Evolutionary conservation across 495 filamentous ascomycete genomes (phyloP), one percentile per base, ranked within the genome.

Genomic region (Corynascus novoguineensis): DNA sequence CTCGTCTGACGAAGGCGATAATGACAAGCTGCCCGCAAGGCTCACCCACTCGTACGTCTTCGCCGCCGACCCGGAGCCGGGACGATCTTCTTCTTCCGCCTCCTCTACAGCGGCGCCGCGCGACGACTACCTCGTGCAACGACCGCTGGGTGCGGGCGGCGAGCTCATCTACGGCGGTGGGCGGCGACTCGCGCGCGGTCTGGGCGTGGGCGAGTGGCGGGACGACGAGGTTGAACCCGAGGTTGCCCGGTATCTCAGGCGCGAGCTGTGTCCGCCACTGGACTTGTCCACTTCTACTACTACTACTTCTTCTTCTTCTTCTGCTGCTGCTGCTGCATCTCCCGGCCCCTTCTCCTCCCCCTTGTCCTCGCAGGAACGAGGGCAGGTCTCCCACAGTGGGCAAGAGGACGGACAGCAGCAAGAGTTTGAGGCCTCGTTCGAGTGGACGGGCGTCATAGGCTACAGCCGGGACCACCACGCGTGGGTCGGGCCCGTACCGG

Each of bases 401-500:
- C 32, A 40, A 15, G 10, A 29, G 31, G 19, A 11, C 8, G 15
- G 12, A 10, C 17, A 21, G 12, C 17, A 10, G 22, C 49, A 11
- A 28, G 77, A 80, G 60, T 67, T 87, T 31, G 48, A 70, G 10
- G 80, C 87, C 0, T 76, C 76, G 34, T 74, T 75, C 57, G 79
- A 88, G 65, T 96, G 90, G 90, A 87, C 85, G 0, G 90, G 90
- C 0, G 86, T 88, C 53, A 93, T 92, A 89, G 89, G 85, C 0
- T 92, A 85, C 66, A 83, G 76, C 28, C 70, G 83, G 0, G 90
- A 93, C 64, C 73, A 78, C 0, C 69, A 80, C 21, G 86, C 90
- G 0, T 92, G 78, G 83, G 87, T 88, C 17, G 83, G 83, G 0
- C 69, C 67, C 22, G 83, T 85, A 25, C 81, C 76, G 0, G 67